phyloP scores from a whole-genome alignment of 306 rosid species.

The Boehmeria nivea region DNA sequence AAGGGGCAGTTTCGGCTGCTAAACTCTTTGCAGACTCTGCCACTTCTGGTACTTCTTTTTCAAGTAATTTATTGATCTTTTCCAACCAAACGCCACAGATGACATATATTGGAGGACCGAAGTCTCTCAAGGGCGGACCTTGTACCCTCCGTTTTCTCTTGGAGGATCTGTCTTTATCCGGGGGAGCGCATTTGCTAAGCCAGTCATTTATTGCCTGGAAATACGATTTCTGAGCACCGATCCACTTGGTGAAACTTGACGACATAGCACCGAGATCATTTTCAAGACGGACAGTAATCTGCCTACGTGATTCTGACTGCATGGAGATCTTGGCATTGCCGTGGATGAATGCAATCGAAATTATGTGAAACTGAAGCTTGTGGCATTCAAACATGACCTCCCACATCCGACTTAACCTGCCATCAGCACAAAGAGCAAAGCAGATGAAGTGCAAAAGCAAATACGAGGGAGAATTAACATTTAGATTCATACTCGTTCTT shows the following conservation, averaged over 20 bases:
- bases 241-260: constrained; percentile 69
- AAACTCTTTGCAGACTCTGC: constrained; percentile 52
- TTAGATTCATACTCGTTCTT: background rate
- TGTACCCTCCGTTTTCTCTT: constrained; percentile 42
- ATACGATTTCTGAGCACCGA: constrained; percentile 71
- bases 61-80: constrained; percentile 30
- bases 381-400: constrained; percentile 82
- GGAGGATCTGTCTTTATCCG: constrained; percentile 36
- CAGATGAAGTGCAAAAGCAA: constrained; percentile 23
- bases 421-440: constrained; percentile 15
- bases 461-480: background rate
- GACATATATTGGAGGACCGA: constrained; percentile 73
- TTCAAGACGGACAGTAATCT: constrained; percentile 62
- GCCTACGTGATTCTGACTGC: constrained; percentile 61
- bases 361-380: constrained; percentile 67
- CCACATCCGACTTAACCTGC: constrained; percentile 90
- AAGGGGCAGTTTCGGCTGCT: constrained; percentile 47
- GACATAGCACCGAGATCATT: constrained; percentile 53
- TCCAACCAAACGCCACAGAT: constrained; percentile 62
- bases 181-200: constrained; percentile 64
- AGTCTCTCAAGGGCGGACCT: constrained; percentile 10
- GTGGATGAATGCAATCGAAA: constrained; percentile 43
- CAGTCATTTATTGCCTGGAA: constrained; percentile 62
- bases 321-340: constrained; percentile 46
- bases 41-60: constrained; percentile 54